A percentile compares a stretch with the other conserved stretches of the same genome.
phyloP scores from a whole-genome alignment of 2,329 filamentous ascomycete genomes.

The Colletotrichum gigasporum region DNA sequence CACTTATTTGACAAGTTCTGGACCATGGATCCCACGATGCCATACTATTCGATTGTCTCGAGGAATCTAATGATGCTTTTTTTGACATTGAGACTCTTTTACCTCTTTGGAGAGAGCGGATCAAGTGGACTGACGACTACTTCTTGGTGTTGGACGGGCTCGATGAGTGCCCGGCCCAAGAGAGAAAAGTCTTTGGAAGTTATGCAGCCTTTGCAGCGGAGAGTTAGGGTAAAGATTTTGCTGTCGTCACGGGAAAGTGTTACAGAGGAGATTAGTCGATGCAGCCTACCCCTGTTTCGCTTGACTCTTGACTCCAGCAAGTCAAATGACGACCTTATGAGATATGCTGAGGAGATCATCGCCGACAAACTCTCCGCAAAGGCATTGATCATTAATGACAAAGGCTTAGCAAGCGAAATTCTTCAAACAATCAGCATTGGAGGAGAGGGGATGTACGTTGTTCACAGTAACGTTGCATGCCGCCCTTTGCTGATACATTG shows the following conservation, averaged over 20 bases:
- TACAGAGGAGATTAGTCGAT: background rate
- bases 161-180: background rate
- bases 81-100: background rate
- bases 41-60: too few species aligned
- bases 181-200: too few species aligned
- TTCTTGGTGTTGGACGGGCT: background rate
- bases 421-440: fast-evolving
- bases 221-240: background rate
- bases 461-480: too few species aligned
- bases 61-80: too few species aligned
- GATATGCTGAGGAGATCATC: background rate
- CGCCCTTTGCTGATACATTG: too few species aligned
- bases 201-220: too few species aligned
- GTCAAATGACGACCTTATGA: background rate
- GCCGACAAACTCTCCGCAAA: fast-evolving
- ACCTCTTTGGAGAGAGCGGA: background rate
- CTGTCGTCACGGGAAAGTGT: background rate
- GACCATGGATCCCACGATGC: too few species aligned
- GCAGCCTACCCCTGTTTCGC: background rate
- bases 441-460: constrained; percentile 46
- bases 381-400: fast-evolving
- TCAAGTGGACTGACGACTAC: background rate
- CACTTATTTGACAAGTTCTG: fast-evolving
- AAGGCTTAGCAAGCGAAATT: fast-evolving
- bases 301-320: background rate